Evolutionary conservation across 78 protist species (phyloP).

Genomic region (Chrysochromulina tobinii): DNA sequence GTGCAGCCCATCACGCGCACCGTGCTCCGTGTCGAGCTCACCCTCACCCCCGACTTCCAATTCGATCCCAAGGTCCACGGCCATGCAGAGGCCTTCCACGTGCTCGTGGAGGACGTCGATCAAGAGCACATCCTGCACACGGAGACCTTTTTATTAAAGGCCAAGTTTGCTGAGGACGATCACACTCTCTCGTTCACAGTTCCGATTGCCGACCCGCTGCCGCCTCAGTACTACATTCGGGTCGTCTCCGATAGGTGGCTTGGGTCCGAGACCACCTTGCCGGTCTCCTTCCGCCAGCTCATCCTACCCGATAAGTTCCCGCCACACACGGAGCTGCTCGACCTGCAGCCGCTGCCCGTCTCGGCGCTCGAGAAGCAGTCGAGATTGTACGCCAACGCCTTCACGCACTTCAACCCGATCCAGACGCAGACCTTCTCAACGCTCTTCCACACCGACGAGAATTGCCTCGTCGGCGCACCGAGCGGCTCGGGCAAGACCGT

Average conservation of each 20-base stretch:
- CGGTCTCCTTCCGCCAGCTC: slow-evolving; percentile 91
- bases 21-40: slow-evolving; percentile 80
- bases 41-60: slow-evolving; percentile 90
- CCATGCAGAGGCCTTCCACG: slow-evolving; percentile 79
- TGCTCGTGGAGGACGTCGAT: slow-evolving; percentile 94
- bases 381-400: slow-evolving; percentile 35
- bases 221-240: slow-evolving; percentile 97
- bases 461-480: slow-evolving; percentile 91
- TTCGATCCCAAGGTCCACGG: slow-evolving; percentile 77
- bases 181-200: slow-evolving; percentile 86
- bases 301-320: slow-evolving; percentile 89
- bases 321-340: slow-evolving; percentile 87
- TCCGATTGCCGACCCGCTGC: slow-evolving; percentile 92
- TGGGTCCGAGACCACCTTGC: slow-evolving; percentile 80
- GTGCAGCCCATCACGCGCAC: slow-evolving; percentile 94
- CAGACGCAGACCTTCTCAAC: slow-evolving; percentile 91
- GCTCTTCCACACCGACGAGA: slow-evolving; percentile 76
- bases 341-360: slow-evolving; percentile 85
- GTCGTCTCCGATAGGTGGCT: slow-evolving; percentile 91
- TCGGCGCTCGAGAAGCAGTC: slow-evolving; percentile 55
- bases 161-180: slow-evolving; percentile 68
- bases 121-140: slow-evolving; percentile 92
- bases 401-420: slow-evolving; percentile 81
- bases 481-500: slow-evolving; percentile 95
- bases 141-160: slow-evolving; percentile 83